Evolutionary conservation across 2,329 filamentous ascomycete species (phyloP).

Genomic region (Fusarium sp.): DNA sequence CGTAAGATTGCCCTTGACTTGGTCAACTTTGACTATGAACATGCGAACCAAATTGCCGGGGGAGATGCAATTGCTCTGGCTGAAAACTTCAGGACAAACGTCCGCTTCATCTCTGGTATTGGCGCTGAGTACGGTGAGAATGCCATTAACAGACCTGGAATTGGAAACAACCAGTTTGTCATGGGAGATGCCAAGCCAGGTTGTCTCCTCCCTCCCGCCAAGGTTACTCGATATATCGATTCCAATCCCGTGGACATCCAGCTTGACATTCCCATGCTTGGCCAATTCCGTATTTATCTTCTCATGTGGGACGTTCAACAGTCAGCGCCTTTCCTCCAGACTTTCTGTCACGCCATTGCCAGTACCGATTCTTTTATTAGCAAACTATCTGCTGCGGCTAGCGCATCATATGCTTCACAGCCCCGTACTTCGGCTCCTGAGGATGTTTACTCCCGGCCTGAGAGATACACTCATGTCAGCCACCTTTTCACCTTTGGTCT

Average conservation of each 20-base stretch:
- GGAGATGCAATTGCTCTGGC: conserved; percentile 74
- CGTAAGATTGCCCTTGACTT: conserved; percentile 71
- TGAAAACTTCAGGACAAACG: conserved; percentile 77
- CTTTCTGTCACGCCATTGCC: conserved; percentile 68
- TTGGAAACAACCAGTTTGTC: conserved; percentile 55
- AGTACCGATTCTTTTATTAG: conserved; percentile 68
- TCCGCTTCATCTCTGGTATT: conserved; percentile 80
- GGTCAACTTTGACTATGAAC: conserved; percentile 70
- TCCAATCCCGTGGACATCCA: conserved; percentile 83
- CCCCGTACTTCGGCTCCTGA: conserved; percentile 69
- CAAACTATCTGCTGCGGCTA: conserved; percentile 70
- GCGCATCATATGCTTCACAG: conserved; percentile 71
- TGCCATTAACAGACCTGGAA: conserved; percentile 60
- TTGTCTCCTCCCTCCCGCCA: conserved; percentile 73
- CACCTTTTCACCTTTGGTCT: conserved; percentile 77
- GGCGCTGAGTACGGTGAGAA: conserved; percentile 72
- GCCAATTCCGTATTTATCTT: conserved; percentile 82
- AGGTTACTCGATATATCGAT: conserved; percentile 80
- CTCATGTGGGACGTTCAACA: conserved; percentile 73
- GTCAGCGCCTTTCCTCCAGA: conserved; percentile 69
- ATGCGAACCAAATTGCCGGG: conserved; percentile 69
- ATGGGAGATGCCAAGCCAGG: conserved; percentile 66
- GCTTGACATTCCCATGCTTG: conserved; percentile 81
- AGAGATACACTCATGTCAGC: conserved; percentile 77
- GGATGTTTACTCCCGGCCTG: conserved; percentile 75